These are phyloP conservation scores for Nigrospora oryzae DNA, from an alignment of 2,329 filamentous ascomycete species.

Conservation along the genomic window DNA sequence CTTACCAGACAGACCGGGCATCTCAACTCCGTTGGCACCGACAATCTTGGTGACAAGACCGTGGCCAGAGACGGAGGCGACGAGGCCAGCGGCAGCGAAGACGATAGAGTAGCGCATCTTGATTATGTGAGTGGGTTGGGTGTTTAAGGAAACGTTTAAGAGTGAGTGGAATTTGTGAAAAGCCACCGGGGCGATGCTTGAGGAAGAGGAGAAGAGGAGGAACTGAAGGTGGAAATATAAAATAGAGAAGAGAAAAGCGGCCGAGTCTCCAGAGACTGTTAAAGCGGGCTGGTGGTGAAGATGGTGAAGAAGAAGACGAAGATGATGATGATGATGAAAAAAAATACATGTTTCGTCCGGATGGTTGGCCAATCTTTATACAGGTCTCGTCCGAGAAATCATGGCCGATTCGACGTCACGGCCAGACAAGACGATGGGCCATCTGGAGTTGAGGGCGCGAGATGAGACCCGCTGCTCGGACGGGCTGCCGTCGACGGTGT, in stretches of 20 bases:
- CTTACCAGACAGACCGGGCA: conserved; percentile 20
- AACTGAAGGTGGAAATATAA: background rate
- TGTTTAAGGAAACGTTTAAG: background rate
- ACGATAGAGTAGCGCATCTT: conserved; percentile 20
- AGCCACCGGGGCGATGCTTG: conserved; percentile 19
- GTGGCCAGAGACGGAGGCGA: conserved; percentile 17
- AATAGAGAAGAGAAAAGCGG: background rate
- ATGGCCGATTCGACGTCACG: background rate
- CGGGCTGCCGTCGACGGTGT: too few relatives aligned
- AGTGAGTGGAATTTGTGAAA: conserved; percentile 3
- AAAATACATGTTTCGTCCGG: background rate
- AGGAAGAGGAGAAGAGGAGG: conserved; percentile 6
- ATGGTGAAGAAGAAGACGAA: background rate
- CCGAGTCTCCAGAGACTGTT: background rate
- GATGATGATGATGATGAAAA: conserved; percentile 1
- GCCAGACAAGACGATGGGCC: too few relatives aligned
- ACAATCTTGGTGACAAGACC: conserved; percentile 20
- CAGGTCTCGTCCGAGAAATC: background rate
- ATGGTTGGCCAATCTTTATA: background rate
- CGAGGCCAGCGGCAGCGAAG: conserved; percentile 14
- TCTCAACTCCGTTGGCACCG: conserved; percentile 21
- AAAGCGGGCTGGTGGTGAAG: conserved; percentile 1
- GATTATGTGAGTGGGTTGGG: conserved; percentile 1
- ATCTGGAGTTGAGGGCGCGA: too few relatives aligned
- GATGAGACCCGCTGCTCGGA: too few relatives aligned